Percentiles rank a stretch among this genome's conserved stretches.
These are phyloP conservation scores for Obba rivulosa DNA, from an alignment of 768 basidiomycete genomes.

Conservation along the genomic window DNA sequence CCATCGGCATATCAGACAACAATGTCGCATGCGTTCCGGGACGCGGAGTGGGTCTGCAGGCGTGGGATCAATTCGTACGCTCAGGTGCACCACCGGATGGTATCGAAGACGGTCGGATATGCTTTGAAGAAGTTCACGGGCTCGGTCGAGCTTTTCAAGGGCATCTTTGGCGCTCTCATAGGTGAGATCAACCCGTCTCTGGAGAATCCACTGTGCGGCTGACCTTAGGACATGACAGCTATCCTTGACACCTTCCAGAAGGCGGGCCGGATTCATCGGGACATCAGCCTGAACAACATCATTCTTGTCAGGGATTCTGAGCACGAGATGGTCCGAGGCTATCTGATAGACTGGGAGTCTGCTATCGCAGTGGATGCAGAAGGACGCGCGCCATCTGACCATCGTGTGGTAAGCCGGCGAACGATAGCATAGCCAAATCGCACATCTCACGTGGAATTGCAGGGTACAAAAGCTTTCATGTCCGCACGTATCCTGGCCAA, in stretches of 20 bases:
- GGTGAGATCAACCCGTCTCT: neutral
- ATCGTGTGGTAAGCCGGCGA: neutral
- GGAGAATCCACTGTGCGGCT: neutral
- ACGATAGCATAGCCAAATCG: neutral
- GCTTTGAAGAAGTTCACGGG: neutral
- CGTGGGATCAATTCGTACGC: neutral
- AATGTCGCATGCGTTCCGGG: neutral
- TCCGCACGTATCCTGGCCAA: neutral
- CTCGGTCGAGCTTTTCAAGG: constrained; percentile 1
- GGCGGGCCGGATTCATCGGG: constrained; percentile 1
- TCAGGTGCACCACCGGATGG: constrained; percentile 3
- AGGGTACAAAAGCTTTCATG: constrained; percentile 10
- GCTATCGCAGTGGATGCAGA: neutral
- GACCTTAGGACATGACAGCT: neutral
- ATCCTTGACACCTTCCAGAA: constrained; percentile 3
- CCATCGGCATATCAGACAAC: neutral
- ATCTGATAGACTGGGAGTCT: constrained; percentile 10
- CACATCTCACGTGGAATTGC: neutral
- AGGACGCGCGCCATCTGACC: neutral
- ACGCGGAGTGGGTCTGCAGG: neutral
- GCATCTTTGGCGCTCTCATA: neutral
- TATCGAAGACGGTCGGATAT: neutral
- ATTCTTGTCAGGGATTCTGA: neutral
- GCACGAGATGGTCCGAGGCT: neutral
- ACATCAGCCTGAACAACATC: constrained; percentile 4